phyloP scores from a whole-genome alignment of 768 basidiomycete genomes.

The Daedalea quercina region DNA sequence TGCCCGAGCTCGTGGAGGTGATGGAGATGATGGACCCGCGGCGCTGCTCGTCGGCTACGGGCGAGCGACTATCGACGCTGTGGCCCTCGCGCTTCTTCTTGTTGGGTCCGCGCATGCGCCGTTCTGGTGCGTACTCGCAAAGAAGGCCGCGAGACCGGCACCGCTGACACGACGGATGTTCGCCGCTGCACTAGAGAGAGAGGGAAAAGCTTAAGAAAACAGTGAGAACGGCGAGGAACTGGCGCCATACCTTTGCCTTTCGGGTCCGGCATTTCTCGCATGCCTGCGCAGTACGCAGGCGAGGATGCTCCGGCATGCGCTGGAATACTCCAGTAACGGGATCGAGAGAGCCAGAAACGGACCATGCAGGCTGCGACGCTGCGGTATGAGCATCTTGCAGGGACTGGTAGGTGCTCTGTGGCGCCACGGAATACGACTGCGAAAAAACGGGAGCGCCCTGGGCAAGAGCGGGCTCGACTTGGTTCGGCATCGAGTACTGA shows the following conservation, averaged over 20 bases:
- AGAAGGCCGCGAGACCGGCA: slow-evolving; percentile 49
- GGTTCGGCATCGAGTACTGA: neutral
- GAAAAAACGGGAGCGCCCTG: neutral
- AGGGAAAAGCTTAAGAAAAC: too few relatives aligned
- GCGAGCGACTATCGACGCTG: neutral
- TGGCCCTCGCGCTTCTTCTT: slow-evolving; percentile 35
- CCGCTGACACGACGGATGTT: slow-evolving; percentile 62
- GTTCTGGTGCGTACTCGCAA: slow-evolving; percentile 66
- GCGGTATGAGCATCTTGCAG: neutral
- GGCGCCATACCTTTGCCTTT: slow-evolving; percentile 70
- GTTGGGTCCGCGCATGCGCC: slow-evolving; percentile 56
- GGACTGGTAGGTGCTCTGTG: neutral
- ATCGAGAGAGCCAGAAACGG: slow-evolving; percentile 55
- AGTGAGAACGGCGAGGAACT: too few relatives aligned
- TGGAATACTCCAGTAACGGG: slow-evolving; percentile 62
- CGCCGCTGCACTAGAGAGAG: slow-evolving; percentile 55
- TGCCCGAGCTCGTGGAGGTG: slow-evolving; percentile 7
- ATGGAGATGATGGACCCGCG: slow-evolving; percentile 4
- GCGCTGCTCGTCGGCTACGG: neutral
- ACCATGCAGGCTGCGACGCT: slow-evolving; percentile 16
- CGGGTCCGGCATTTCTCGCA: slow-evolving; percentile 69
- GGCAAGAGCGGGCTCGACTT: neutral
- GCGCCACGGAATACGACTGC: neutral
- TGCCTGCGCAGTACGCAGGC: slow-evolving; percentile 65
- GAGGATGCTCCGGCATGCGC: slow-evolving; percentile 54